Conservation (phyloP, 1,284 basidiomycete genomes). For the Leccinum fallax region DNA sequence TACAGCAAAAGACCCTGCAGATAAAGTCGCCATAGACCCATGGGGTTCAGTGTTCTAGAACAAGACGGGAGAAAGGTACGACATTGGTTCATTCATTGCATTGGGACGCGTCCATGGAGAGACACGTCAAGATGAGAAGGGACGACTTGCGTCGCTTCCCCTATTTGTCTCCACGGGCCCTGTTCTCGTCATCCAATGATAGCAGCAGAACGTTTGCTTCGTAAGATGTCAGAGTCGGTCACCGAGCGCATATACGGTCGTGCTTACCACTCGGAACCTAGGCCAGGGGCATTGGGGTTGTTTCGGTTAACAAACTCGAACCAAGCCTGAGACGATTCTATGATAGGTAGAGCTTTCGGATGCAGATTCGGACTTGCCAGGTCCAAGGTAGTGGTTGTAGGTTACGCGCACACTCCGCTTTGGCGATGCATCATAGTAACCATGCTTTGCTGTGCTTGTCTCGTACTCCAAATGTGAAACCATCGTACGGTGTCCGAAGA, state of each 20-base stretch:
- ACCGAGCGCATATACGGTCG: background rate
- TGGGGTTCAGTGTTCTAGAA: background rate
- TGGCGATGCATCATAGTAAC: too few species aligned
- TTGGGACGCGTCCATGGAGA: background rate
- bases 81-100: background rate
- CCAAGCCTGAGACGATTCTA: background rate
- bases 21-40: background rate
- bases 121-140: background rate
- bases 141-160: background rate
- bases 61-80: background rate
- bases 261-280: background rate
- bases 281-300: background rate
- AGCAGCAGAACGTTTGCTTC: background rate
- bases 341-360: background rate
- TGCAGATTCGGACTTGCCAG: too few species aligned
- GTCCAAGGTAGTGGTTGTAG: too few species aligned
- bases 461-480: too few species aligned
- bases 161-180: background rate
- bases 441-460: too few species aligned
- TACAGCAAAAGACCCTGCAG: background rate
- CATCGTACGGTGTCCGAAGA: too few species aligned
- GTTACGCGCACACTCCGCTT: too few species aligned
- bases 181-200: background rate
- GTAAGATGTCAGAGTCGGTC: background rate
- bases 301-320: background rate